Evolutionary conservation across 1,284 basidiomycete genomes (phyloP).

Genomic region (Entoloma clypeatum): DNA sequence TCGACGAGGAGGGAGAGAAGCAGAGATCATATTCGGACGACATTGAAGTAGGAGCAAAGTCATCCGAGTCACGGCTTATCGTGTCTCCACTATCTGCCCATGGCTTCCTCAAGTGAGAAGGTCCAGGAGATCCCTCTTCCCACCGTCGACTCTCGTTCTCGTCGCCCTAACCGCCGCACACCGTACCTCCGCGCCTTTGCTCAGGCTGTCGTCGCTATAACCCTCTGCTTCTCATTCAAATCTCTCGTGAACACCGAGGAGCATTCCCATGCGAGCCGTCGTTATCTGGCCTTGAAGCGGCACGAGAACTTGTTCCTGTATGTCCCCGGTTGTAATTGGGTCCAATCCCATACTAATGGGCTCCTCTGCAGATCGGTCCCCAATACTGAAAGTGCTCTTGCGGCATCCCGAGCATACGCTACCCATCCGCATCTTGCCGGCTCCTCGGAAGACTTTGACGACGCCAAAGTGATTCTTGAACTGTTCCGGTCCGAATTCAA

Average conservation of each 20-base stretch:
- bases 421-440: constrained; percentile 74
- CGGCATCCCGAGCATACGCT: constrained; percentile 55
- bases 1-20: constrained; percentile 47
- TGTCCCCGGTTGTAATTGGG: constrained; percentile 1
- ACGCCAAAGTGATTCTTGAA: constrained; percentile 59
- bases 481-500: constrained; percentile 61
- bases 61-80: constrained; percentile 1
- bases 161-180: constrained; percentile 3
- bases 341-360: background rate
- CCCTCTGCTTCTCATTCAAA: background rate
- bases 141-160: constrained; percentile 2
- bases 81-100: constrained; percentile 3
- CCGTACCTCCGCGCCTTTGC: constrained; percentile 12
- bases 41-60: constrained; percentile 5
- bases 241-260: background rate
- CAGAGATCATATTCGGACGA: constrained; percentile 49
- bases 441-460: constrained; percentile 57
- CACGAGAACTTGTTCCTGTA: constrained; percentile 22
- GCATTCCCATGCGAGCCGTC: constrained; percentile 2
- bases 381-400: constrained; percentile 48
- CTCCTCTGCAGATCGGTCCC: constrained; percentile 48
- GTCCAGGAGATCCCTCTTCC: constrained; percentile 14
- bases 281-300: constrained; percentile 10
- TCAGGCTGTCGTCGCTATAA: constrained; percentile 7
- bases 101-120: constrained; percentile 18